Evolutionary conservation across 1,284 basidiomycete genomes (phyloP), one percentile per base, ranked within the genome.

Genomic region (Cystobasidiaceae sp.): DNA sequence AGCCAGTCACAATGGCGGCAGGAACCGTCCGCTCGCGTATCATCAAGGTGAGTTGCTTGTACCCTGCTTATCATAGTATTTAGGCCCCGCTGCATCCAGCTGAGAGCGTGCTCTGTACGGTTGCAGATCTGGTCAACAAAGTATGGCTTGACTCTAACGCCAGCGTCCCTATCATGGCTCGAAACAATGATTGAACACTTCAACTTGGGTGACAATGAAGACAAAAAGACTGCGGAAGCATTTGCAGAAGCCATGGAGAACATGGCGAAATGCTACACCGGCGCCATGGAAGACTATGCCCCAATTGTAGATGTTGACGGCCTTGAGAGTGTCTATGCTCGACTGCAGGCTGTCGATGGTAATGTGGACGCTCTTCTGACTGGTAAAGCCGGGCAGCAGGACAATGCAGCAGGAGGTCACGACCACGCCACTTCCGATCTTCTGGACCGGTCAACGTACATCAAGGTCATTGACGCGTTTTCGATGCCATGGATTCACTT

Each of bases 401-500:
- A 60, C 48, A 19, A 59, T 56, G 52, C 57, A 9, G 23, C 34
- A 19, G 34, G 54, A 19, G 54, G 54, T 19, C 37, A 25, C 37
- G 54, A 44, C 28, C 37, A 44, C 54, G 54, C 54, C 41, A 56
- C 54, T 19, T 19, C 21, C 37, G 54, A 56, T 28, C 37, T 44
- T 28, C 25, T 93, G 25, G 91, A 96, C 70, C 86, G 90, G 6
- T 87, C 93, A 49, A 84, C 84, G 25, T 90, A 94, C 75, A 80
- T 98, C 50, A 85, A 85, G 69, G 81, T 97, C 65, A 81, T 97
- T 34, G 86, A 96, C 75, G 87, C 93, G 9, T 97, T 93, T 71
- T 87, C 93, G 37, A 96, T 97, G 90, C 94, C 94, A 0, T 80
- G 86, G 8, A 89, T 92, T 84, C 83, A 86, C 71, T 98, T 92